Percentiles rank a stretch among this genome's conserved stretches.
Conservation (phyloP, 306 rosid genomes). For the Acacia confusa region DNA sequence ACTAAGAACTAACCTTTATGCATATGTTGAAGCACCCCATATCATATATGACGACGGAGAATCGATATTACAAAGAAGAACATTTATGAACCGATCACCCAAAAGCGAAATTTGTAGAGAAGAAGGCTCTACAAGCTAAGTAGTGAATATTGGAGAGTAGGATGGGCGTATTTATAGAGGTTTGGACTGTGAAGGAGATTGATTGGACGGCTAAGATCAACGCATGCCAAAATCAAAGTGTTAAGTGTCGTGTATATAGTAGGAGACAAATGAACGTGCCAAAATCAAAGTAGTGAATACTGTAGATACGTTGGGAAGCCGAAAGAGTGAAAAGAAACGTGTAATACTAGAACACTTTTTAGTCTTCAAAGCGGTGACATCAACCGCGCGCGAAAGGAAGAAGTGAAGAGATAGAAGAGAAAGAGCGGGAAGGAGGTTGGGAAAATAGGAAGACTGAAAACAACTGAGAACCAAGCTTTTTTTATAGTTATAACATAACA, state of each 20-base stretch:
- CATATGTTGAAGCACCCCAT: slow-evolving; percentile 45
- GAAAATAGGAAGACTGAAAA: no score
- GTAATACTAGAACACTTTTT: neutral
- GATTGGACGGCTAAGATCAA: slow-evolving; percentile 29
- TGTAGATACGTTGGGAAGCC: neutral
- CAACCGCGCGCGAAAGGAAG: no score
- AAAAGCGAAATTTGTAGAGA: neutral
- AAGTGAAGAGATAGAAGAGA: no score
- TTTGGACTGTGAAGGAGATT: slow-evolving; percentile 7
- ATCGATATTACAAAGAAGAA: neutral
- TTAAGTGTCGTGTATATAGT: neutral
- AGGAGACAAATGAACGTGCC: neutral
- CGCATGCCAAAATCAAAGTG: slow-evolving; percentile 3
- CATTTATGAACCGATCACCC: neutral
- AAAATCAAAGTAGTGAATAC: neutral
- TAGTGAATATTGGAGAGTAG: neutral
- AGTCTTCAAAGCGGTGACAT: neutral
- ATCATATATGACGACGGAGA: neutral
- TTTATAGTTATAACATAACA: no score
- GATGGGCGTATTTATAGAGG: slow-evolving; percentile 31
- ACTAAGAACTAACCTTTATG: slow-evolving; percentile 37
- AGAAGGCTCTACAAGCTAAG: neutral
- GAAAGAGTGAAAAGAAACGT: neutral
- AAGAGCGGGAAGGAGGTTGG: no score
- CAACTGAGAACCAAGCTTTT: no score